Percentiles rank a stretch among this genome's conserved stretches.
Evolutionary conservation across 768 basidiomycete genomes (phyloP).

Genomic region (Mycena crocata): DNA sequence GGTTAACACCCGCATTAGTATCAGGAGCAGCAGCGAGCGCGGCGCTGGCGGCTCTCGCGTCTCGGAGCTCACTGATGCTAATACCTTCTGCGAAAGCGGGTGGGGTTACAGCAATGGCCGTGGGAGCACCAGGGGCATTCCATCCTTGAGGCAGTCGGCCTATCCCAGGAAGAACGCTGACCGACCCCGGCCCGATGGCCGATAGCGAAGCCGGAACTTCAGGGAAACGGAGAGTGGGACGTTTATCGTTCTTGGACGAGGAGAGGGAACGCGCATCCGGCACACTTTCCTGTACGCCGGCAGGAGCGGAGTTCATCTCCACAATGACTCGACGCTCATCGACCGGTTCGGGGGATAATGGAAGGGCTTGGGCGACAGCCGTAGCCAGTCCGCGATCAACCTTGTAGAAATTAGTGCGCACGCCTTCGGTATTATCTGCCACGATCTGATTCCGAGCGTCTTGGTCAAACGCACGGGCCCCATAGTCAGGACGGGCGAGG

Average conservation of each 20-base stretch:
- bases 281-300: too few species aligned
- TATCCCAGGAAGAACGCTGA: not conserved
- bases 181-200: not conserved
- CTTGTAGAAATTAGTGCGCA: not conserved
- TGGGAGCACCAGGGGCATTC: not conserved
- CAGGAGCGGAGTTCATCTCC: too few species aligned
- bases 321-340: too few species aligned
- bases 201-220: not conserved
- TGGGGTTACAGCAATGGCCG: not conserved
- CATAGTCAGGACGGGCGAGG: constrained; percentile 1
- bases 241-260: not conserved
- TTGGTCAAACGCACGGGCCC: too few species aligned
- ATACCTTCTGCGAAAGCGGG: not conserved
- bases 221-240: not conserved
- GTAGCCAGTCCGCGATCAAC: too few species aligned
- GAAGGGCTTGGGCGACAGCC: not conserved
- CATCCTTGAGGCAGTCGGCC: not conserved
- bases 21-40: too few species aligned
- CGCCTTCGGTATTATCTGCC: too few species aligned
- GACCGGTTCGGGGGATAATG: not conserved
- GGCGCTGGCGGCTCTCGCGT: not conserved
- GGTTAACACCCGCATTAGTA: too few species aligned
- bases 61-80: not conserved
- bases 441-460: not conserved
- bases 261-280: not conserved